A percentile compares a stretch with the other conserved stretches of the same genome.
phyloP scores from a whole-genome alignment of 2,329 filamentous ascomycete species.

The Xylariaceae sp. region DNA sequence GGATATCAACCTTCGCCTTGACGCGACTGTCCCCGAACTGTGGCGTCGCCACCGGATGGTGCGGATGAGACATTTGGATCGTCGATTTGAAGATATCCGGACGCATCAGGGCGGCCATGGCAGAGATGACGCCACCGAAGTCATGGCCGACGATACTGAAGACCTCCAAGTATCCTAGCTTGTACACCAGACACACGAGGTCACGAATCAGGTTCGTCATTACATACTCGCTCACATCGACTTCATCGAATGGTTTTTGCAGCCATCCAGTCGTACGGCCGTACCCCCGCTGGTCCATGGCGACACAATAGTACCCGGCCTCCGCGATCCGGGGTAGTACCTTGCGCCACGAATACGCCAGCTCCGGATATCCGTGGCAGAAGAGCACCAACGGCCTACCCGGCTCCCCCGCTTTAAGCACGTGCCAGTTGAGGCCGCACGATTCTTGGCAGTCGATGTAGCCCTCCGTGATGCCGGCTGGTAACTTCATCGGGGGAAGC shows the following conservation, averaged over 20 bases:
- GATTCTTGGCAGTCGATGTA: slow-evolving; percentile 46
- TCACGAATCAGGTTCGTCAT: slow-evolving; percentile 57
- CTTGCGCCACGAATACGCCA: slow-evolving; percentile 65
- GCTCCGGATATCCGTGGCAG: slow-evolving; percentile 62
- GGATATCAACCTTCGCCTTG: slow-evolving; percentile 40
- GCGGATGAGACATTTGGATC: slow-evolving; percentile 61
- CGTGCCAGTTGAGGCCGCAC: slow-evolving; percentile 56
- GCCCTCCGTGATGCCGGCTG: slow-evolving; percentile 48
- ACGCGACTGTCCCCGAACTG: slow-evolving; percentile 35
- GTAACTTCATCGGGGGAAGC: slow-evolving; percentile 36
- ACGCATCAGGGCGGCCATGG: slow-evolving; percentile 55
- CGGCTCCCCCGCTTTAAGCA: slow-evolving; percentile 47
- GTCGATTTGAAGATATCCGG: slow-evolving; percentile 60
- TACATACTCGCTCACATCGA: slow-evolving; percentile 52
- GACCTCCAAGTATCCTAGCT: slow-evolving; percentile 54
- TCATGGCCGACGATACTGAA: slow-evolving; percentile 50
- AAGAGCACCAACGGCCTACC: slow-evolving; percentile 53
- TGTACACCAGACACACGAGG: slow-evolving; percentile 54
- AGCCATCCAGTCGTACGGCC: slow-evolving; percentile 61
- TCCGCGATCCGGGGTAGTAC: slow-evolving; percentile 54
- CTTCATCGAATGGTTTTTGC: slow-evolving; percentile 42
- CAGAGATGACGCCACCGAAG: slow-evolving; percentile 57
- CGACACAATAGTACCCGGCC: slow-evolving; percentile 59
- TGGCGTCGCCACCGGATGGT: slow-evolving; percentile 47
- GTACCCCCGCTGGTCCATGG: slow-evolving; percentile 63